Evolutionary conservation across 495 filamentous ascomycete species (phyloP), one percentile per base, ranked within the genome.

Genomic region (Aspergillus biplanus): DNA sequence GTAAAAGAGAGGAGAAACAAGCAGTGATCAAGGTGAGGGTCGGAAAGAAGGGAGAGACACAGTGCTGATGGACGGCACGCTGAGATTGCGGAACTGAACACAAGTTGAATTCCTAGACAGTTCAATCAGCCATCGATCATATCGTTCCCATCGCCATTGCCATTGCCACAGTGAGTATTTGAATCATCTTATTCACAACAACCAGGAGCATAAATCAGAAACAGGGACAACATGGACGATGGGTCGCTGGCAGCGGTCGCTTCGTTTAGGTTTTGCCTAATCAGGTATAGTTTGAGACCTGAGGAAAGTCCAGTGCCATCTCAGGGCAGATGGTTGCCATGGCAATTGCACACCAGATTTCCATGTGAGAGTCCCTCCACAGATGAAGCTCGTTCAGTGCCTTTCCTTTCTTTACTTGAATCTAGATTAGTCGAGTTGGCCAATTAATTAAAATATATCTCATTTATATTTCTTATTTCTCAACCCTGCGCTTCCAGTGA

Each of bases 1-100:
- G 46, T 63, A 57, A 70, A 70, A 65, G 68, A 70, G 21, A 27
- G 21, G 64, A 61, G 68, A 67, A 70, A 65, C 67, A 67, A 65
- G 65, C 67, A 67, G 64, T 18, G 53, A 52, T 16, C 6, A 27
- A 50, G 5, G 59, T 39, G 39, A 31, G 58, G 11, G 42, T 9
- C 9, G 32, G 16, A 31, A 33, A 48, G 46, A 35, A 33, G 58
- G 31, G 60, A 63, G 42, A 37, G 56, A n/a, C 18, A 63, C 18
- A 39, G 54, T 56, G 56, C 32, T 15, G 44, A n/a, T 15, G 63
- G 50, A 33, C 18, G 56, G 48, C 18, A 54, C 44, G n/a, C 16
- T 39, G 53, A 50, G 18, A 18, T 18, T 18, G 47, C 27, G 47
- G 21, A 18, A 50, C 16, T 18, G n/a, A 50, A 12, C 21, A 27